Conservation (phyloP, 1,139 yeast species). For the Kazachstania sp. region DNA sequence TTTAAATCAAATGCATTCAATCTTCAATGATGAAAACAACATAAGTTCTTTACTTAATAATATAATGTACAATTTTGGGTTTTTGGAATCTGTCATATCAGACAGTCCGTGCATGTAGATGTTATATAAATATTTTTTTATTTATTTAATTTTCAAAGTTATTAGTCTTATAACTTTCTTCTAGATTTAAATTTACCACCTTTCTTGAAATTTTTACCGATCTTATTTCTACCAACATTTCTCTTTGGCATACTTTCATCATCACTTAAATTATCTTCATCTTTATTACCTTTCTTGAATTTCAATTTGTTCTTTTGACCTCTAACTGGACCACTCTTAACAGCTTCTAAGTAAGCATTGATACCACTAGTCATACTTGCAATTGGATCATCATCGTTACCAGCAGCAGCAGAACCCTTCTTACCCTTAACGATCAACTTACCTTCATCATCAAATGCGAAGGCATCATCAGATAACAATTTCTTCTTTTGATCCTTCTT, state of each 20-base stretch:
- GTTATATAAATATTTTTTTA: background rate
- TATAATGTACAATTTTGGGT: background rate
- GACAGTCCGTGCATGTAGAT: background rate
- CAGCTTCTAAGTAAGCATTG: slow-evolving; percentile 89
- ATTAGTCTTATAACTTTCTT: slow-evolving; percentile 22
- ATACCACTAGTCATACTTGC: slow-evolving; percentile 46
- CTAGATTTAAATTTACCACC: slow-evolving; percentile 22
- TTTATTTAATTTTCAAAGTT: background rate
- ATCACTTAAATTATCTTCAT: slow-evolving; percentile 50
- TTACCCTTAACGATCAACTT: slow-evolving; percentile 45
- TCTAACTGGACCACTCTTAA: slow-evolving; percentile 83
- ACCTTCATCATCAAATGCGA: slow-evolving; percentile 50
- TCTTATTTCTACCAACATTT: slow-evolving; percentile 17
- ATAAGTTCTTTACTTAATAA: background rate
- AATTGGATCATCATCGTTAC: slow-evolving; percentile 46
- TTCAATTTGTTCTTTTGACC: slow-evolving; percentile 88
- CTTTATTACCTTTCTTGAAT: slow-evolving; percentile 57
- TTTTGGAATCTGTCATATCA: background rate
- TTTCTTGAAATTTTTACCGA: slow-evolving; percentile 22
- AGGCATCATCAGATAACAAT: slow-evolving; percentile 36
- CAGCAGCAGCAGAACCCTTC: slow-evolving; percentile 13
- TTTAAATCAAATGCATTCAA: background rate
- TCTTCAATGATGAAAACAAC: background rate
- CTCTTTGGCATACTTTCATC: slow-evolving; percentile 30
- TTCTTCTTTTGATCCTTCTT: slow-evolving; percentile 44